Evolutionary conservation across 2,329 filamentous ascomycete species (phyloP), one percentile per base, ranked within the genome.

Genomic region (Biscogniauxia marginata): DNA sequence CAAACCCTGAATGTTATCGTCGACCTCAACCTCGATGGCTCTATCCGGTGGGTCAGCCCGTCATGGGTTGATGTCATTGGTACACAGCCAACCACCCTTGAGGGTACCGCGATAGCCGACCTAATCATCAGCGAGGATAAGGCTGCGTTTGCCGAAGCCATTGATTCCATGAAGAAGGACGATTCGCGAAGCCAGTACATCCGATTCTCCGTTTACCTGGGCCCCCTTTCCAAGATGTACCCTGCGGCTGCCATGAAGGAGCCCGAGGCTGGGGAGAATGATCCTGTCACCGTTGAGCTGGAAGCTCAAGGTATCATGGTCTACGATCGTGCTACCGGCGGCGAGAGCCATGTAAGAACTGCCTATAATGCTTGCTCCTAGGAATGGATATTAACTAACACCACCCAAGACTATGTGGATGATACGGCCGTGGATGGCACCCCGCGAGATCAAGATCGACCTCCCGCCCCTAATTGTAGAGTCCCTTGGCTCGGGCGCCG

Each of bases 251-350:
- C 70, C 25, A 65, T 76, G 13, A 69, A 74, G 56, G 73, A 76
- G 48, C 67, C 71, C 23, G 73, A 74, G 46, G 65, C 76, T 53
- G 69, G 73, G 23, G 69, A 75, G 18, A 50, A 48, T 16, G 73
- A 76, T n/a, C 74, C 81, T 52, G 75, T 81, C 55, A 80, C 85
- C 43, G 80, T 96, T 58, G 88, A 92, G 60, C 83, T 99, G 57
- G 96, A 99, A 75, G 96, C 91, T 6, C 95, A 99, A 74, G 95
- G 95, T 20, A 99, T 99, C 69, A 96, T 98, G 89, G 91, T 98
- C 6, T 98, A 96, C 71, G 93, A 98, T 72, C 86, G 89, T 59
- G 84, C 89, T 11, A 90, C 91, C 39, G 92, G 91, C 51, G 89
- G 87, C 54, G 90, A 95, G 71, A 95, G 91, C 68, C 93, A 98